Percentiles rank a stretch among this genome's conserved stretches.
Conservation (phyloP, 129 eudicot genomes). For the Cynara cardunculus region DNA sequence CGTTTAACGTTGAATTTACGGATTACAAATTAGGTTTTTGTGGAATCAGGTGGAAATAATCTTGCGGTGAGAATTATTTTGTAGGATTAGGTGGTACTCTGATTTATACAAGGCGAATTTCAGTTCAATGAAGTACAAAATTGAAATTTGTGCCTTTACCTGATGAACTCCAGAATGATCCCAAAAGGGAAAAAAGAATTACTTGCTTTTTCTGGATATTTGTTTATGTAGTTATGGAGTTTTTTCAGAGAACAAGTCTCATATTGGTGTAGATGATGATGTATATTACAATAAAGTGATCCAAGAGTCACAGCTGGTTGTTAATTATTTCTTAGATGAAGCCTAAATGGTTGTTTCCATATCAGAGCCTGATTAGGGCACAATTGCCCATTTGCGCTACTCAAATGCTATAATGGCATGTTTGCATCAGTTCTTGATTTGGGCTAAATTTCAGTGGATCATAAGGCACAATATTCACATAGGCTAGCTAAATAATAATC, state of each 20-base stretch:
- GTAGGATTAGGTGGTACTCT: neutral
- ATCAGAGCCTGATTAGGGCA: neutral
- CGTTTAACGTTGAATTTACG: neutral
- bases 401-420: neutral
- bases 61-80: neutral
- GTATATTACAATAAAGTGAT: neutral
- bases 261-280: neutral
- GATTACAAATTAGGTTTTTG: neutral
- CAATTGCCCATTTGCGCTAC: neutral
- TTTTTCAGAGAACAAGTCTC: neutral
- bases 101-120: neutral
- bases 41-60: neutral
- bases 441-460: neutral
- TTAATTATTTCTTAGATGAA: neutral
- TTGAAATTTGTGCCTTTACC: neutral
- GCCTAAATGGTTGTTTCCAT: neutral
- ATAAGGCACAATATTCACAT: neutral
- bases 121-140: neutral
- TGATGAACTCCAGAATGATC: neutral
- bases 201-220: neutral
- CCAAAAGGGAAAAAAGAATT: neutral
- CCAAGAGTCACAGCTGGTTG: neutral
- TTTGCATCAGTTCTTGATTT: neutral
- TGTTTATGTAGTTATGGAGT: slow-evolving; percentile 1
- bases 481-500: neutral